Evolutionary conservation across 2,329 filamentous ascomycete species (phyloP).

Genomic region (Penicillium sp.): DNA sequence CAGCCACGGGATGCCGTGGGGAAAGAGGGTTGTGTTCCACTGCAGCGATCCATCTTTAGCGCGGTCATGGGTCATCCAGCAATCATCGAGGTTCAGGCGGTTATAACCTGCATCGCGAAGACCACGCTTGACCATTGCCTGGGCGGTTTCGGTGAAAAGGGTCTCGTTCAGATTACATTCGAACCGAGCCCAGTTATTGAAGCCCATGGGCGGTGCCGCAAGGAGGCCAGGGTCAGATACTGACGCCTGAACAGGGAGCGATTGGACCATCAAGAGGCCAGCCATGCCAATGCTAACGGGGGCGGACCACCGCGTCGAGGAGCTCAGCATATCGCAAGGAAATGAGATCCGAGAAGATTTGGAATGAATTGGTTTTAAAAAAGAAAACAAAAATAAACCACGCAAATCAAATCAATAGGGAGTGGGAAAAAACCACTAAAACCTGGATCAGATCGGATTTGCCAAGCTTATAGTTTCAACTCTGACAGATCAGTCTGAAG

Average conservation of each 20-base stretch:
- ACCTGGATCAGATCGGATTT: not conserved
- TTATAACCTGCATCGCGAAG: constrained; percentile 45
- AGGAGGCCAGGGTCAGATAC: constrained; percentile 30
- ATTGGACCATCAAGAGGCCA: constrained; percentile 16
- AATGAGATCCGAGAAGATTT: not conserved
- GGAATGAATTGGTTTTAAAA: not conserved
- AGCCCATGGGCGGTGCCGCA: constrained; percentile 55
- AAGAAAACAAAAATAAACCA: not conserved
- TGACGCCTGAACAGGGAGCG: constrained; percentile 23
- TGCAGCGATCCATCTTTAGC: constrained; percentile 43
- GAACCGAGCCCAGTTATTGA: constrained; percentile 58
- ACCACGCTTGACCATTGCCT: constrained; percentile 49
- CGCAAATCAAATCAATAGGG: not conserved
- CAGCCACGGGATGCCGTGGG: constrained; percentile 50
- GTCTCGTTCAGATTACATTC: constrained; percentile 54
- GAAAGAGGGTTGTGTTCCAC: constrained; percentile 49
- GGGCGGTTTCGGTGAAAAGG: constrained; percentile 53
- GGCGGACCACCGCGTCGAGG: constrained; percentile 3
- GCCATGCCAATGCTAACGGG: constrained; percentile 10
- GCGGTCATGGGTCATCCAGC: constrained; percentile 47
- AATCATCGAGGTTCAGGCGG: constrained; percentile 53
- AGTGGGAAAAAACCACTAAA: too few species aligned
- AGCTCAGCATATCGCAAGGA: constrained; percentile 6
- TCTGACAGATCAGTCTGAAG: not conserved
- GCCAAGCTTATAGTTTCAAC: constrained; percentile 1